Evolutionary conservation across 441 rosid genomes (phyloP).

Genomic region (Erodium texanum): DNA sequence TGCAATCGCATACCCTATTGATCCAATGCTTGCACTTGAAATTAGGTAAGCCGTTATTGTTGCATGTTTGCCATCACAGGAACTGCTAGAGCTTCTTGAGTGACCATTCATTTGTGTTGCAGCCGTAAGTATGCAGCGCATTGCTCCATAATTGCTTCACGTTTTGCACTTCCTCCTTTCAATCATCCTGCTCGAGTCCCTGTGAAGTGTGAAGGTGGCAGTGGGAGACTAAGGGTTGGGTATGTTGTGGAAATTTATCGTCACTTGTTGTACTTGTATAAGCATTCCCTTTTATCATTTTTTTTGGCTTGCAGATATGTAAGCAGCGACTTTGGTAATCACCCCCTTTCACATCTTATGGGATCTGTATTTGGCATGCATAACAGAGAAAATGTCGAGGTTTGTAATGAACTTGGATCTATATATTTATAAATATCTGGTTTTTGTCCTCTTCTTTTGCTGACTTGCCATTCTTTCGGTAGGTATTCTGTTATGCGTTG

Average conservation of each 20-base stretch:
- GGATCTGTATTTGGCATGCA: conserved; percentile 99
- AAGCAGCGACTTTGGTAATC: conserved; percentile 98
- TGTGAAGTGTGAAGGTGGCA: conserved; percentile 54
- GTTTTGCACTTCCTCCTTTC: conserved; percentile 69
- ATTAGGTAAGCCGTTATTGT: conserved; percentile 47
- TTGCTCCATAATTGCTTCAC: conserved; percentile 81
- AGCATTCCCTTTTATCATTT: not conserved
- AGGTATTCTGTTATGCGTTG: conserved; percentile 95
- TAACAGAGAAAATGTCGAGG: conserved; percentile 79
- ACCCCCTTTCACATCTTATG: conserved; percentile 97
- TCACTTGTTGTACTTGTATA: not conserved
- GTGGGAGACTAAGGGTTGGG: conserved; percentile 76
- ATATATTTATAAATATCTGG: not conserved
- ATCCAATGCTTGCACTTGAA: conserved; percentile 93
- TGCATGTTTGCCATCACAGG: not conserved
- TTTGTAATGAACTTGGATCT: conserved; percentile 20
- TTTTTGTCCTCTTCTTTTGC: not conserved
- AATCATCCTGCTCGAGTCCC: conserved; percentile 59
- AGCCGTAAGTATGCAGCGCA: conserved; percentile 95
- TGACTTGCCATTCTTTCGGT: not conserved
- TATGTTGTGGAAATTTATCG: conserved; percentile 21
- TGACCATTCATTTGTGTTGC: conserved; percentile 19
- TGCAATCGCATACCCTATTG: conserved; percentile 96
- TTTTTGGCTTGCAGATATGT: conserved; percentile 26
- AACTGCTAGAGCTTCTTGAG: not conserved